Evolutionary conservation across 2,329 filamentous ascomycete genomes (phyloP).

Genomic region (Colletotrichum lupini): DNA sequence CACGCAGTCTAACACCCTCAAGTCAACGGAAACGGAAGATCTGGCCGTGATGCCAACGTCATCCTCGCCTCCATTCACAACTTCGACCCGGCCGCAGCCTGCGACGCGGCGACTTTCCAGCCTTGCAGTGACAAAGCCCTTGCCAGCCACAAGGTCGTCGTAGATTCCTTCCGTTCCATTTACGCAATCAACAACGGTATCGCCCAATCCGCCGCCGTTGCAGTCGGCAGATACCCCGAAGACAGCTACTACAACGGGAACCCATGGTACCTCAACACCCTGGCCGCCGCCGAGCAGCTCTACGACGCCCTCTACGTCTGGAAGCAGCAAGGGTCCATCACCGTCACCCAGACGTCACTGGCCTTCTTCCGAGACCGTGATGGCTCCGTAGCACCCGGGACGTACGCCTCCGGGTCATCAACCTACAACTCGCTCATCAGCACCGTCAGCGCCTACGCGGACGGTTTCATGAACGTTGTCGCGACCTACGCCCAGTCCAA

Average conservation of each 20-base stretch:
- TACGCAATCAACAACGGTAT: conserved; percentile 78
- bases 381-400: conserved; percentile 68
- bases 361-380: conserved; percentile 78
- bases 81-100: conserved; percentile 75
- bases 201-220: conserved; percentile 66
- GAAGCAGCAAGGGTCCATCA: conserved; percentile 71
- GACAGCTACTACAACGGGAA: conserved; percentile 83
- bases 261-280: conserved; percentile 82
- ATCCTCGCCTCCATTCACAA: conserved; percentile 74
- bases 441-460: conserved; percentile 68
- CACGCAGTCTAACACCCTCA: background rate
- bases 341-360: conserved; percentile 72
- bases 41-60: conserved; percentile 78
- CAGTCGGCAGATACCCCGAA: conserved; percentile 76
- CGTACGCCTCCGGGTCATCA: conserved; percentile 61
- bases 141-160: conserved; percentile 80
- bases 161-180: conserved; percentile 78
- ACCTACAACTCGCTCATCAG: conserved; percentile 66
- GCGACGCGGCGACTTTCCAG: conserved; percentile 80
- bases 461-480: conserved; percentile 71
- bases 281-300: conserved; percentile 83
- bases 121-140: conserved; percentile 78
- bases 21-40: conserved; percentile 69
- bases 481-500: conserved; percentile 69
- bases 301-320: conserved; percentile 82